phyloP scores from a whole-genome alignment of 805 yeast species.

The Tetrapisispora phaffii region DNA sequence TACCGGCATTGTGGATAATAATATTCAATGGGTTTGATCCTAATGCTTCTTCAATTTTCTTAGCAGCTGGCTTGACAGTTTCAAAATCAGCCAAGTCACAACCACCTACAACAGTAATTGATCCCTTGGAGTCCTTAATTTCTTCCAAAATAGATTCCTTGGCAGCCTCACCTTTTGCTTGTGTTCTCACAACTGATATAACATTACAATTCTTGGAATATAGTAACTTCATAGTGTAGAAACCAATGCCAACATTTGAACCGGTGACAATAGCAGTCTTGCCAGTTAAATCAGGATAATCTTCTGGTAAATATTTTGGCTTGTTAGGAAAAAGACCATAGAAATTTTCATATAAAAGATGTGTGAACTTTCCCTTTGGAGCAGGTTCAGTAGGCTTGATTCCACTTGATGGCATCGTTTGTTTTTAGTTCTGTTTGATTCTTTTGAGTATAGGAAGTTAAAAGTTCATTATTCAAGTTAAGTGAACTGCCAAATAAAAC shows the following conservation, averaged over 20 bases:
- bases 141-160: slow-evolving; percentile 21
- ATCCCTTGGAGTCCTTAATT: slow-evolving; percentile 19
- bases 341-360: slow-evolving; percentile 11
- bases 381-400: slow-evolving; percentile 15
- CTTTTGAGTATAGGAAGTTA: too few relatives aligned
- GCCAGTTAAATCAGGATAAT: slow-evolving; percentile 31
- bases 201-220: slow-evolving; percentile 30
- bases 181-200: slow-evolving; percentile 28
- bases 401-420: too few relatives aligned
- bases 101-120: slow-evolving; percentile 17
- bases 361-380: slow-evolving; percentile 12
- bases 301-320: slow-evolving; percentile 25
- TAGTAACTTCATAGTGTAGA: slow-evolving; percentile 17
- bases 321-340: slow-evolving; percentile 20
- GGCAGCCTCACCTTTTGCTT: slow-evolving; percentile 28
- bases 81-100: slow-evolving; percentile 34
- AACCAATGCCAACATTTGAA: slow-evolving; percentile 33
- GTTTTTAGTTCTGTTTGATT: too few relatives aligned
- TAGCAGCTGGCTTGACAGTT: slow-evolving; percentile 27
- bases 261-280: slow-evolving; percentile 35
- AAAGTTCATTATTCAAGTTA: too few relatives aligned
- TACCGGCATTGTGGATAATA: slow-evolving; percentile 32
- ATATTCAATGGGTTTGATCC: slow-evolving; percentile 21
- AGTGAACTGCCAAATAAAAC: too few relatives aligned
- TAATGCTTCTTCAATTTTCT: slow-evolving; percentile 9